Evolutionary conservation across 2,329 filamentous ascomycete genomes (phyloP).

Genomic region (Aspergillus floridensis): DNA sequence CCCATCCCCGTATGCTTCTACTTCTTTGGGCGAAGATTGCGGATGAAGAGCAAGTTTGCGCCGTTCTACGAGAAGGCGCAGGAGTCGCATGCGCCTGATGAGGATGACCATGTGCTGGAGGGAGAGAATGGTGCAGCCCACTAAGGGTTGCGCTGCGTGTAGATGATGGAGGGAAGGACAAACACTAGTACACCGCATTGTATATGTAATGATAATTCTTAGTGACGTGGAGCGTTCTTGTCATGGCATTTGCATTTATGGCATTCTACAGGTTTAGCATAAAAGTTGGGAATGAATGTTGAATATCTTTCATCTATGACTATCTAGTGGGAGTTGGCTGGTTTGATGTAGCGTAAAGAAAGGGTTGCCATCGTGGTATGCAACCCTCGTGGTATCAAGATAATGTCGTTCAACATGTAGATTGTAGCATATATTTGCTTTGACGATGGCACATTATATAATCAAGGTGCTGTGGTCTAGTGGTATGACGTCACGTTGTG

Average conservation of each 20-base stretch:
- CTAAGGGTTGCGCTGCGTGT: background rate
- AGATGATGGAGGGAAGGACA: background rate
- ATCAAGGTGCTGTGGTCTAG: background rate
- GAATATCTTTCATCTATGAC: background rate
- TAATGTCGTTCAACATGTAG: no score
- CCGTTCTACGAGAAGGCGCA: conserved; percentile 10
- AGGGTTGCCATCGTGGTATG: no score
- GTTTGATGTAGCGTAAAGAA: no score
- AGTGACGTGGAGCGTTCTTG: background rate
- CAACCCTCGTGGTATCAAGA: no score
- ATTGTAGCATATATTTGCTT: background rate
- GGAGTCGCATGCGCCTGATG: conserved; percentile 1
- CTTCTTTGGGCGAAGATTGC: conserved; percentile 27
- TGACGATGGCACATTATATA: background rate
- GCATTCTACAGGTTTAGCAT: background rate
- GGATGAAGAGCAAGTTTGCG: conserved; percentile 12
- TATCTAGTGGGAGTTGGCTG: no score
- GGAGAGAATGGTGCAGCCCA: background rate
- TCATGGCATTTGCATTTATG: background rate
- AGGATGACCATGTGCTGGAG: conserved; percentile 24
- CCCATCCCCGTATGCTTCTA: conserved; percentile 37
- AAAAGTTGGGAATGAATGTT: background rate
- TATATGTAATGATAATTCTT: background rate
- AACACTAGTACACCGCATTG: background rate
- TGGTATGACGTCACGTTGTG: background rate